phyloP scores from a whole-genome alignment of 129 eudicot genomes.

The Sambucus nigra region DNA sequence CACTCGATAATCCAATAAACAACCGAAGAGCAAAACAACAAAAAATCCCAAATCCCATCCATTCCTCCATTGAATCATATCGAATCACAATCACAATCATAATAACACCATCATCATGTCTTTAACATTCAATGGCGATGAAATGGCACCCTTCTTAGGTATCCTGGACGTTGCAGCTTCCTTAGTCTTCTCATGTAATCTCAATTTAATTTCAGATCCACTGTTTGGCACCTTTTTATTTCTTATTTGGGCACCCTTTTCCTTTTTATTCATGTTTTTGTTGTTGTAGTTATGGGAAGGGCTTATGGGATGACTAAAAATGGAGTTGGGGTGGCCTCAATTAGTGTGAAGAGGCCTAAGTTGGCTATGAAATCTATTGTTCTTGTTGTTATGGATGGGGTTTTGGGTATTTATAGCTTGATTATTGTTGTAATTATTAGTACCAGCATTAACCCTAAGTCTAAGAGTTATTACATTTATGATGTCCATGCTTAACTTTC shows the following conservation, averaged over 20 bases:
- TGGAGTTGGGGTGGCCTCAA: conserved; percentile 83
- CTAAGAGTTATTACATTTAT: conserved; percentile 61
- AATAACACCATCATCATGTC: too few relatives aligned
- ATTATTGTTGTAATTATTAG: conserved; percentile 82
- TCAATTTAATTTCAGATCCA: conserved; percentile 5
- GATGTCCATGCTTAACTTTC: conserved; percentile 79
- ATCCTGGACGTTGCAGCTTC: conserved; percentile 70
- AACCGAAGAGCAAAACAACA: neutral
- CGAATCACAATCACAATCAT: too few relatives aligned
- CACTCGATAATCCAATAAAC: too few relatives aligned
- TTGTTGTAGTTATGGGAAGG: conserved; percentile 65
- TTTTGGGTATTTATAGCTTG: conserved; percentile 72
- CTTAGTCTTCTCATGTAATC: neutral
- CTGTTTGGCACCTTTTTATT: too few relatives aligned
- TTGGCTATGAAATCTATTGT: conserved; percentile 82
- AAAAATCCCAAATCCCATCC: conserved; percentile 31
- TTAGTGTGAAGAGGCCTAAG: conserved; percentile 91
- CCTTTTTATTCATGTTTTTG: neutral
- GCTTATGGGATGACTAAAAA: conserved; percentile 90
- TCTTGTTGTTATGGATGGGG: conserved; percentile 91
- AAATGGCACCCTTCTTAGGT: conserved; percentile 88
- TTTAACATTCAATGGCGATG: conserved; percentile 72
- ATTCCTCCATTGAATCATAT: conserved; percentile 18
- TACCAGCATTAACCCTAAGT: conserved; percentile 84
- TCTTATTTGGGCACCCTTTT: too few relatives aligned